Evolutionary conservation across 1,139 yeast genomes (phyloP).

Genomic region (Protomyces inundatus): DNA sequence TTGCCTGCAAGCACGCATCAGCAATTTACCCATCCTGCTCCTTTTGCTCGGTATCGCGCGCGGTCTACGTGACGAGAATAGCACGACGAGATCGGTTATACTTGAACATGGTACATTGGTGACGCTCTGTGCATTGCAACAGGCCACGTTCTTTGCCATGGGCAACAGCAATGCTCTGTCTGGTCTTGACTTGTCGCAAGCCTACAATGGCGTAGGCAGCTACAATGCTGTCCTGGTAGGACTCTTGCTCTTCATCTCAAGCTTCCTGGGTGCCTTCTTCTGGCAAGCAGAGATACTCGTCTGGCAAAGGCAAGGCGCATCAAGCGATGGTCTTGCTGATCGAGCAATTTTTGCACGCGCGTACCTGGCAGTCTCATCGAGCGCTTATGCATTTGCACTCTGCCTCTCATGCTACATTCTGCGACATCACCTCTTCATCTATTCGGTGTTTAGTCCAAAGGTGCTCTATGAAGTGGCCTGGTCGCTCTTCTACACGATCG

Average conservation of each 20-base stretch:
- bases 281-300: constrained; percentile 50
- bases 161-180: constrained; percentile 93
- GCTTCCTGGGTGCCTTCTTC: constrained; percentile 77
- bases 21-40: constrained; percentile 65
- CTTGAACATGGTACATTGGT: constrained; percentile 32
- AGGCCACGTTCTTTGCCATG: constrained; percentile 73
- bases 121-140: constrained; percentile 49
- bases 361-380: constrained; percentile 53
- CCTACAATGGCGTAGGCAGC: constrained; percentile 75
- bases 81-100: constrained; percentile 32
- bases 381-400: constrained; percentile 46
- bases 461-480: constrained; percentile 74
- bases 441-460: constrained; percentile 97
- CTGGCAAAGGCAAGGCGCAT: constrained; percentile 32
- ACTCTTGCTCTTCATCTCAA: constrained; percentile 67
- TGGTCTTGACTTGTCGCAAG: constrained; percentile 81
- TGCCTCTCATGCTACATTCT: constrained; percentile 66
- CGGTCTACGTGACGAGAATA: constrained; percentile 27
- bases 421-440: constrained; percentile 81
- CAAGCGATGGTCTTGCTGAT: not conserved
- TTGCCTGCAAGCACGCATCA: constrained; percentile 62
- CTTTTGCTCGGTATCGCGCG: constrained; percentile 46
- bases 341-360: constrained; percentile 32
- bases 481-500: constrained; percentile 39
- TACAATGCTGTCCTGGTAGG: constrained; percentile 76